Conservation (phyloP, 257 asterid species). For the Solanum infundibuliforme region DNA sequence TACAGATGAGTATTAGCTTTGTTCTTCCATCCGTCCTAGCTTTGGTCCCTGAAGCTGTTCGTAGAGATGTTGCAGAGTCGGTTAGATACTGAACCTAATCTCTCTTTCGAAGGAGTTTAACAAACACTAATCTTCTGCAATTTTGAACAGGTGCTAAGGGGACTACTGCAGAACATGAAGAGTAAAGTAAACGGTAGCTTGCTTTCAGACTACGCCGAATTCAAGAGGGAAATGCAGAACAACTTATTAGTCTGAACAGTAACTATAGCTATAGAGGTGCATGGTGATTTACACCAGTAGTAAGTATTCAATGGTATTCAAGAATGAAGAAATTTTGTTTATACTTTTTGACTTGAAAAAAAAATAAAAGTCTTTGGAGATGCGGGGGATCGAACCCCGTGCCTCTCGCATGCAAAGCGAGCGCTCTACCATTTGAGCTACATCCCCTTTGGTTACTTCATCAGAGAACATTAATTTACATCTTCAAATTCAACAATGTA, state of each 20-base stretch:
- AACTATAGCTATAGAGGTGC: background rate
- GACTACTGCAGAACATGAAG: conserved; percentile 79
- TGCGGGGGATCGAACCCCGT: conserved; percentile 93
- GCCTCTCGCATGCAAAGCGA: conserved; percentile 99
- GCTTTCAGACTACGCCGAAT: conserved; percentile 62
- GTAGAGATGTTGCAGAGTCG: conserved; percentile 74
- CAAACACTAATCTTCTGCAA: background rate
- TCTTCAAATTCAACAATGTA: background rate
- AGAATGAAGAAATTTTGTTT: background rate
- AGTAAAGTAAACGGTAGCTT: conserved; percentile 69
- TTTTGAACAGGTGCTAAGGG: conserved; percentile 48
- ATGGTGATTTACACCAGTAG: background rate
- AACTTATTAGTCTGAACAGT: conserved; percentile 25
- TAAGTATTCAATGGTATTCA: background rate
- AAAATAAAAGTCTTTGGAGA: conserved; percentile 16
- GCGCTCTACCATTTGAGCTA: conserved; percentile 99
- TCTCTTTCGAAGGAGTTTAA: background rate
- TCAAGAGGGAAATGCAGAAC: conserved; percentile 61
- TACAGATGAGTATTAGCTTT: conserved; percentile 75
- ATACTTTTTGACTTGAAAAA: too few relatives aligned
- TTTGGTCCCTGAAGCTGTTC: conserved; percentile 71
- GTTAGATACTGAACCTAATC: conserved; percentile 27
- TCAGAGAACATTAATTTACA: background rate
- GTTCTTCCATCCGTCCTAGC: conserved; percentile 69
- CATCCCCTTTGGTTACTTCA: conserved; percentile 43